Conservation (phyloP, 371 early-diverging fungal genomes). For the Nosema muscidifuracis region DNA sequence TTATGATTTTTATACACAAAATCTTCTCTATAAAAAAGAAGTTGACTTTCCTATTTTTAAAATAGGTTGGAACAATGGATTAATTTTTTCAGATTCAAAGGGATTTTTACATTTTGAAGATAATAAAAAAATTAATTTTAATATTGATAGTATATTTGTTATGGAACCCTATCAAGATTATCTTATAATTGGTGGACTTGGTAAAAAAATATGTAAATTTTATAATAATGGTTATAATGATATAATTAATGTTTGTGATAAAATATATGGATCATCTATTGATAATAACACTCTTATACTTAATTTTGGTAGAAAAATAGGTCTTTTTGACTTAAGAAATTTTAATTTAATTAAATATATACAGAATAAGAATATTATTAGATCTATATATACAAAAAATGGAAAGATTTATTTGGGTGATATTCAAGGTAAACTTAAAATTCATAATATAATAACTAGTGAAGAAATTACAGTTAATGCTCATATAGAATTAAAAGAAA, state of each 20-base stretch:
- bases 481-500: constrained; percentile 5
- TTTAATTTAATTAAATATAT: not conserved
- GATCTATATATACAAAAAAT: not conserved
- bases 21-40: not conserved
- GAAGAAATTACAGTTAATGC: constrained; percentile 21
- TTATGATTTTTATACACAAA: not conserved
- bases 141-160: not conserved
- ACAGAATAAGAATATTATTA: constrained; percentile 1
- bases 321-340: not conserved
- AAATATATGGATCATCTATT: not conserved
- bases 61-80: not conserved
- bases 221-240: not conserved
- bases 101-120: not conserved
- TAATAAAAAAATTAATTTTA: not conserved
- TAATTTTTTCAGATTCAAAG: not conserved
- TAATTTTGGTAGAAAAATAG: not conserved
- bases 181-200: not conserved
- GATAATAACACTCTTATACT: not conserved
- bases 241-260: not conserved
- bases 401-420: constrained; percentile 17
- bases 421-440: constrained; percentile 9
- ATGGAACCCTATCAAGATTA: not conserved
- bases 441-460: constrained; percentile 1
- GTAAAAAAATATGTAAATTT: not conserved
- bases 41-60: not conserved